Evolutionary conservation across 257 asterid genomes (phyloP).

Genomic region (Paulownia fortunei): DNA sequence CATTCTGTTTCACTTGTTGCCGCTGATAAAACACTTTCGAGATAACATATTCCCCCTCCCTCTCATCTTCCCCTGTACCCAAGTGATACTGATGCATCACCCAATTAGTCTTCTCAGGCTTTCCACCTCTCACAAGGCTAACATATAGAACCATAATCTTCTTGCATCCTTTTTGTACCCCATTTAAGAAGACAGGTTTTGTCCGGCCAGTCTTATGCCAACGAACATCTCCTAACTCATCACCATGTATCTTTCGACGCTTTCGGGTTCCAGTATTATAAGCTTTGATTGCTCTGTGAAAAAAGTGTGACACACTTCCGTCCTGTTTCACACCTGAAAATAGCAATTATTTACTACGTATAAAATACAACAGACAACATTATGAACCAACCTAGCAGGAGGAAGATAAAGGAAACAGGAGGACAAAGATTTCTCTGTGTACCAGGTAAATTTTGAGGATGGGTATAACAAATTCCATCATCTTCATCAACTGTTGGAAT

Average conservation of each 20-base stretch:
- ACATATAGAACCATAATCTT: constrained; percentile 93
- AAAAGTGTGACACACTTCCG: constrained; percentile 89
- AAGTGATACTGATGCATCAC: constrained; percentile 99
- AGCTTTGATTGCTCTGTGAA: constrained; percentile 93
- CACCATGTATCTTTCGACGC: constrained; percentile 86
- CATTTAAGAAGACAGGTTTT: constrained; percentile 79
- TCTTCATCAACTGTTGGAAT: constrained; percentile 85
- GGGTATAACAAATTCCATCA: constrained; percentile 95
- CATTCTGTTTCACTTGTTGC: constrained; percentile 61
- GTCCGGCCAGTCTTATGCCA: constrained; percentile 99
- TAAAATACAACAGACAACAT: constrained; percentile 3
- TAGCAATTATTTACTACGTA: too few species aligned
- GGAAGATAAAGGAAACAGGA: background rate
- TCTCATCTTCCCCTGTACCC: constrained; percentile 89
- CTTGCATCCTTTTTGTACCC: constrained; percentile 89
- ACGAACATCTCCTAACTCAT: constrained; percentile 76
- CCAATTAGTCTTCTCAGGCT: constrained; percentile 94
- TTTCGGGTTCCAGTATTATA: constrained; percentile 91
- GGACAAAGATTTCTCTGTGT: background rate
- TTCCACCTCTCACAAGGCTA: constrained; percentile 74
- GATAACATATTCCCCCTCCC: constrained; percentile 80
- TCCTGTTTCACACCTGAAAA: constrained; percentile 95
- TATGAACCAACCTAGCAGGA: background rate
- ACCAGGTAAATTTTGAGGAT: constrained; percentile 96
- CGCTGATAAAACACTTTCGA: constrained; percentile 96